phyloP scores from a whole-genome alignment of 2,329 filamentous ascomycete species.

The Penicillium palitans region DNA sequence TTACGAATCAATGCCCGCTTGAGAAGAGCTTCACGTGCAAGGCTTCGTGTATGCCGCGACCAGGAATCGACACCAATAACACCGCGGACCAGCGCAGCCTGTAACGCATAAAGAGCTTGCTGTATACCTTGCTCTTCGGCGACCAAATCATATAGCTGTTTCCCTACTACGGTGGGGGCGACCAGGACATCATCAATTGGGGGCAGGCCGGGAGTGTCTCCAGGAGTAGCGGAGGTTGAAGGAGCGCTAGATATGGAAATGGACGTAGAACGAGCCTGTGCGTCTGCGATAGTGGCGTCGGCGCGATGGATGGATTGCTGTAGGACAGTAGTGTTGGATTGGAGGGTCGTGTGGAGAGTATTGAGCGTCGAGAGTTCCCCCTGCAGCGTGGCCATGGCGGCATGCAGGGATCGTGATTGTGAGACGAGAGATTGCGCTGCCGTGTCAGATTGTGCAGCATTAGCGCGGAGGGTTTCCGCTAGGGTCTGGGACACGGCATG shows the following conservation, averaged over 20 bases:
- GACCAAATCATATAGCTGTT: constrained; percentile 85
- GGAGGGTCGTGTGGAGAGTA: constrained; percentile 68
- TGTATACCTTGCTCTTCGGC: constrained; percentile 85
- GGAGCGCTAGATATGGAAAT: constrained; percentile 18
- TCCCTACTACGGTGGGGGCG: constrained; percentile 88
- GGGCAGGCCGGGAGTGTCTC: constrained; percentile 53
- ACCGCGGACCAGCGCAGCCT: constrained; percentile 47
- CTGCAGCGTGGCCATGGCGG: constrained; percentile 68
- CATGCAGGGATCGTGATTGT: constrained; percentile 74
- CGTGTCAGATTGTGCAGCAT: constrained; percentile 69
- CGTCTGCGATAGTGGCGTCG: constrained; percentile 72
- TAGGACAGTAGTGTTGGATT: constrained; percentile 75
- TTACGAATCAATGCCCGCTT: constrained; percentile 49
- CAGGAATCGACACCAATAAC: constrained; percentile 49
- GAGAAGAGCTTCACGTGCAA: constrained; percentile 51
- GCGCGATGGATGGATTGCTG: constrained; percentile 75
- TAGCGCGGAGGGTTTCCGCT: constrained; percentile 66
- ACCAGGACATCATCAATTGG: constrained; percentile 88
- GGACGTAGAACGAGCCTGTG: constrained; percentile 56
- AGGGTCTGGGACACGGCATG: constrained; percentile 72
- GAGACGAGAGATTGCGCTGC: constrained; percentile 74
- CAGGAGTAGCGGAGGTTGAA: constrained; percentile 34
- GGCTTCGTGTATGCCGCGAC: constrained; percentile 48
- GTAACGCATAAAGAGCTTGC: constrained; percentile 74
- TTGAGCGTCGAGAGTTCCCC: constrained; percentile 71